Base-by-base conservation (phyloP, 805 yeast species). In the Pichia ethanolica region DNA sequence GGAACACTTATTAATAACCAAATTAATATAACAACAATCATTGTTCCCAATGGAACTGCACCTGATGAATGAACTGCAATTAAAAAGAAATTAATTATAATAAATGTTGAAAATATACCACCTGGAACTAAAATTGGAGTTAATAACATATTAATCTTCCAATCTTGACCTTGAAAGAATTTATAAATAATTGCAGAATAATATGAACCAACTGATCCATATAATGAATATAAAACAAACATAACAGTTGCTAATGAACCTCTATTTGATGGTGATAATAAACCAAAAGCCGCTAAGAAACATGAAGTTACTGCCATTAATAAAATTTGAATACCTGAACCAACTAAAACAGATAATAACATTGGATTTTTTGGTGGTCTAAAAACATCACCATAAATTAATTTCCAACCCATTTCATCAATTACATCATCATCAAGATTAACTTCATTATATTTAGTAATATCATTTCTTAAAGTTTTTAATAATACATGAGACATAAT, bases 391-490 rank as follows among this genome's bases (percentile, higher is more conserved):
- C 97, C 98, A 60, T 90, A 95, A 38, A 89, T 83, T 55, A 93
- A 75, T 65, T 93, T 93, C 99, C 99, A 93, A 38, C 99, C 99
- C 62, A 89, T 78, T 65, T 93, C 98, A 61, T 89, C 96, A 54
- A 88, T 82, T 47, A 89, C 79, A 50, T 86, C 96, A 59, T 83
- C 89, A 63, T 86, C 93, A 59, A 91, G 75, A 62, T 86, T 89
- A 55, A 91, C 78, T 64, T 87, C 96, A 64, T 91, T 91, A 69
- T 93, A 93, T 59, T 85, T 82, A 50, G 83, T 76, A 59, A 93
- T 87, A 65, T 93, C 99, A 62, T 79, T 83, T 63, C 80, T 85
- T 63, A 93, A 74, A 39, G 96, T 86, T 59, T 88, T 79, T 53
- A 83, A 69, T 56, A 93, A 73, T 50, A 88, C 80, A 60, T 89